Percentiles rank a stretch among this genome's conserved stretches.
Conservation (phyloP, 164 flowering plant species). For the Macadamia integrifolia region DNA sequence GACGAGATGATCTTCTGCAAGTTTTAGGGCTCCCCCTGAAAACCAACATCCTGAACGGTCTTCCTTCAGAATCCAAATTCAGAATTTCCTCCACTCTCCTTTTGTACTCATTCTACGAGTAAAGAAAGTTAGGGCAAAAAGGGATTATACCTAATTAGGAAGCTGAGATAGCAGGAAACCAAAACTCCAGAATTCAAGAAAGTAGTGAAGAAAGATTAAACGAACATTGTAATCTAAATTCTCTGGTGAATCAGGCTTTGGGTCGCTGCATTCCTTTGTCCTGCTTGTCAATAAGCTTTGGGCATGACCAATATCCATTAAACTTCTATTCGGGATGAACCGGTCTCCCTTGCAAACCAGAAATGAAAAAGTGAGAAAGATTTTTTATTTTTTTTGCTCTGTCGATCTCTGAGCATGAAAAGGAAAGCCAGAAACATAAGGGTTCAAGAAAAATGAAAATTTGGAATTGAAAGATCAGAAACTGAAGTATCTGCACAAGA, state of each 20-base stretch:
- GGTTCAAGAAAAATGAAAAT: not conserved
- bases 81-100: constrained; percentile 31
- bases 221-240: constrained; percentile 17
- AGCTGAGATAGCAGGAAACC: constrained; percentile 6
- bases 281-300: constrained; percentile 29
- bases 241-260: not conserved
- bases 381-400: too few relatives aligned
- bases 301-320: constrained; percentile 60
- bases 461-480: not conserved
- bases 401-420: not conserved
- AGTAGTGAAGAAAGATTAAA: constrained; percentile 2
- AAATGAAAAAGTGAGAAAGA: not conserved
- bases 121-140: not conserved
- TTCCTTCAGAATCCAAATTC: constrained; percentile 38
- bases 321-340: constrained; percentile 55
- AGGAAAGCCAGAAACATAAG: not conserved
- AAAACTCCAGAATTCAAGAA: constrained; percentile 1
- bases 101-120: constrained; percentile 27
- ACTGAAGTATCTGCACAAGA: not conserved
- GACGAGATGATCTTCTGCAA: constrained; percentile 16
- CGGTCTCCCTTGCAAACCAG: constrained; percentile 38
- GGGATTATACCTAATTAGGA: not conserved
- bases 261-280: not conserved
- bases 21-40: constrained; percentile 52
- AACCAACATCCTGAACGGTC: constrained; percentile 48